These are phyloP conservation scores for Fonsecaea multimorphosa DNA, from an alignment of 2,329 filamentous ascomycete species.

Conservation along the genomic window DNA sequence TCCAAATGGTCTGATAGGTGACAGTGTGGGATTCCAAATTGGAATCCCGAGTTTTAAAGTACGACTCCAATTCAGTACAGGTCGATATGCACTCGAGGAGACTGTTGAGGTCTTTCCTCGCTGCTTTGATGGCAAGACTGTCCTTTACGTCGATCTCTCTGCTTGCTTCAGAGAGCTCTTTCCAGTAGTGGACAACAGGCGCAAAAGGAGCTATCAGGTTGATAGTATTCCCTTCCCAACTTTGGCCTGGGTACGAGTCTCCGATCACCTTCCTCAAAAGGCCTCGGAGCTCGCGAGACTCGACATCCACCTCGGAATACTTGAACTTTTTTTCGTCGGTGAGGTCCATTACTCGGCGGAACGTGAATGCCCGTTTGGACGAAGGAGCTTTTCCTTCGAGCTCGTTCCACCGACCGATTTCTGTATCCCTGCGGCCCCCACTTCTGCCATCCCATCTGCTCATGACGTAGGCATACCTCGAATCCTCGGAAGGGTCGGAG, in stretches of 20 bases:
- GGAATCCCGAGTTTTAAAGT: not conserved
- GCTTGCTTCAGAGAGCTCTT: not conserved
- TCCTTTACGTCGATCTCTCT: not conserved
- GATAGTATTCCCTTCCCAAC: slow-evolving; percentile 1
- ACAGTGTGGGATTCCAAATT: not conserved
- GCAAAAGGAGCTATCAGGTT: not conserved
- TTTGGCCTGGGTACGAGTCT: not conserved
- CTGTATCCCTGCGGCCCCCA: not conserved
- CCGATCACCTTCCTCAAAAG: not conserved
- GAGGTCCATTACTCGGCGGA: not conserved
- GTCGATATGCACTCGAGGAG: not conserved
- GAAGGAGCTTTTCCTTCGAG: not conserved
- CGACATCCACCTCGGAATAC: not conserved
- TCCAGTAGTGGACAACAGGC: slow-evolving; percentile 1
- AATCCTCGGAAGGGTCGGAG: not conserved
- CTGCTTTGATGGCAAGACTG: not conserved
- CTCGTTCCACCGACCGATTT: not conserved
- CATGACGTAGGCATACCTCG: not conserved
- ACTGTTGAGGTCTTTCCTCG: not conserved
- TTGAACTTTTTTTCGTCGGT: not conserved
- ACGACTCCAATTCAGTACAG: not conserved
- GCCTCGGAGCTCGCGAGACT: not conserved
- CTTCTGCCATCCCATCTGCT: slow-evolving; percentile 2
- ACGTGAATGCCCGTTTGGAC: not conserved
- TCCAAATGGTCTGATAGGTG: not conserved